Base-by-base conservation (phyloP, 2,329 filamentous ascomycete genomes). In the Alternaria alternata region DNA sequence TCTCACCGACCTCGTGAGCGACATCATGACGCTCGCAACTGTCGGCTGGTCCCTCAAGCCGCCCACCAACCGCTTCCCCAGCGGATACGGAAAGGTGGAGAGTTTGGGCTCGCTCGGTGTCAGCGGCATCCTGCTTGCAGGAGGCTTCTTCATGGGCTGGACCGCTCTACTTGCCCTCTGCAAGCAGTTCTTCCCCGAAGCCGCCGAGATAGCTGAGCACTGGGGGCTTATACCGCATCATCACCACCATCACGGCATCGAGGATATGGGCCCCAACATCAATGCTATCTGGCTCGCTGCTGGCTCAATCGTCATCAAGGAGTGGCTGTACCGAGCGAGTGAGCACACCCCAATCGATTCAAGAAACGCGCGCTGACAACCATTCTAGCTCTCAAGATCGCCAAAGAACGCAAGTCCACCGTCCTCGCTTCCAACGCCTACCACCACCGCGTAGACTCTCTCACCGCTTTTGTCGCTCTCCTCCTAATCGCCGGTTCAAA, bases 301-400 rank as follows among this genome's bases (percentile, higher is more conserved):
- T 41, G 94, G 92, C 20, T 97, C 93, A 2, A 95, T 99, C 58
- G 79, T 93, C 26, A 83, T 98, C 72, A 99, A 99, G 81, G 95
- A 99, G 80, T 99, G 94, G 92, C 83, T 99, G 26, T 99, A 98
- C 77, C 90, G 91, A 83, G 93, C 94, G 65, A 99, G 94, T 95
- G 88, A 59, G 77, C 59, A 39, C 24, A 18, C 18, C 38, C 36
- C 7, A 7, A 8, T 16, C 4, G 6, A n/a, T 22, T 3, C 32
- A 12, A 41, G 43, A 7, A 20, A n/a, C 26, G 24, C 46, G n/a
- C 55, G 63, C 71, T 75, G 67, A 80, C 60, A n/a, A 42, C 48
- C 53, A 53, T 32, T 55, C 30, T 70, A 96, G 92, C 93, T 52
- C 96, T 98, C 90, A 98, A 97, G 82, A 88, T 99, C 62, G 95